Base-by-base conservation (phyloP, 163 green algal species). In the Scenedesmus sp. region DNA sequence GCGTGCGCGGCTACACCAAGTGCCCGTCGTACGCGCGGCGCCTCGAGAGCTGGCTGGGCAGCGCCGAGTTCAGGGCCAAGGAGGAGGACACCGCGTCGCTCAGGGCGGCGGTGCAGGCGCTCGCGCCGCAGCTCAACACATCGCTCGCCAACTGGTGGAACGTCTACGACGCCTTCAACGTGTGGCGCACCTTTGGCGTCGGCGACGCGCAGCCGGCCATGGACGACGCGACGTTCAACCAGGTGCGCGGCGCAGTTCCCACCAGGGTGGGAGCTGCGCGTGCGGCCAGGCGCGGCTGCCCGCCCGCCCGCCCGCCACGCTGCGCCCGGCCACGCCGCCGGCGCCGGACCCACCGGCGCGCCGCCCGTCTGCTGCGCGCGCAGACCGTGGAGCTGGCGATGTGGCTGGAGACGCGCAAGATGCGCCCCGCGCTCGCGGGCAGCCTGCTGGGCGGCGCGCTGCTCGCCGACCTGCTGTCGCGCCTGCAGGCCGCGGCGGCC, bases 381-480 rank as follows among this genome's bases (percentile, higher is more conserved):
- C 54, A 77, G 69, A 67, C 57, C 13, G 44, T 76, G 50, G 34
- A 78, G 48, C 29, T 90, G 51, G 84, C 84, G 1, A 74, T 77
- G 75, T 90, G 84, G 86, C 79, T 91, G 56, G 85, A 91, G 77
- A 86, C 80, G 0, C 14, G 31, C 63, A 91, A 91, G 80, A 90
- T 90, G 85, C 57, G 50, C 0, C 72, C 75, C n/a, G 45, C 29
- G 28, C 70, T 91, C 4, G 86, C 82, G 0, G 51, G 36, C 50
- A 75, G 70, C 60, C 48, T 87, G 50, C 80, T 90, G 62, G 87
- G 77, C 2, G 82, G 82, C 1, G 44, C 34, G 1, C 36, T 85
- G 60, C 78, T 87, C 66, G 83, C 42, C 10, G 78, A 87, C 54
- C n/a, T 87, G 24, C n/a, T 87, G 60, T 7, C 20, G 33, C 56